These are phyloP conservation scores for Malbranchea cinnamomea DNA, from an alignment of 2,329 filamentous ascomycete genomes.

Conservation along the genomic window DNA sequence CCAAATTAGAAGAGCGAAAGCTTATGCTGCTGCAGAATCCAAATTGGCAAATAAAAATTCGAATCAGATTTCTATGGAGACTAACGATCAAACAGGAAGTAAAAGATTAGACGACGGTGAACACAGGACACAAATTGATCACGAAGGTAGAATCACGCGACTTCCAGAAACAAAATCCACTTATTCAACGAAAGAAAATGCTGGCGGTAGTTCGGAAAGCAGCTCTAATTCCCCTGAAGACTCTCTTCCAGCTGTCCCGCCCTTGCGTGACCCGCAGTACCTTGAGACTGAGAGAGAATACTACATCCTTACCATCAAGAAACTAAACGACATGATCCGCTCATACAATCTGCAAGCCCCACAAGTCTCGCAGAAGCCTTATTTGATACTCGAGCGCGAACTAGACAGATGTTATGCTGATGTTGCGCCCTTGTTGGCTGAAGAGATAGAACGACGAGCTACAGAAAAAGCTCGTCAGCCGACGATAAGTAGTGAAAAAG, in stretches of 20 bases:
- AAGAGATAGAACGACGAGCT: slow-evolving; percentile 58
- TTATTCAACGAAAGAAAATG: slow-evolving; percentile 2
- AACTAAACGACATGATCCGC: slow-evolving; percentile 65
- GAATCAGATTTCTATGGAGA: too few species aligned
- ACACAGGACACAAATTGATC: slow-evolving; percentile 12
- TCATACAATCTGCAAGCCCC: slow-evolving; percentile 95
- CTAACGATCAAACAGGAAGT: too few species aligned
- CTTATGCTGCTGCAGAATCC: slow-evolving; percentile 53
- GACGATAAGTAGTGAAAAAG: slow-evolving; percentile 8
- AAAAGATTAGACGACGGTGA: not conserved
- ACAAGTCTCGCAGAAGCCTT: slow-evolving; percentile 81
- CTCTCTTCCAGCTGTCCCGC: slow-evolving; percentile 32
- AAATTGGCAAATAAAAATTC: not conserved
- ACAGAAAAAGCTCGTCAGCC: slow-evolving; percentile 21
- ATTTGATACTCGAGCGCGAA: slow-evolving; percentile 72
- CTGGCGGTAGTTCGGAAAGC: slow-evolving; percentile 1
- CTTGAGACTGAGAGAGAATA: slow-evolving; percentile 58
- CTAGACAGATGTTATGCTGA: slow-evolving; percentile 70
- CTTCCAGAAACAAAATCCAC: slow-evolving; percentile 4
- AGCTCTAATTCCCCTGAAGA: slow-evolving; percentile 7
- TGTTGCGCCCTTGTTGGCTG: slow-evolving; percentile 60
- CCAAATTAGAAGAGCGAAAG: slow-evolving; percentile 56
- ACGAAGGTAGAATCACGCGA: slow-evolving; percentile 14
- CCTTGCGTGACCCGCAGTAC: slow-evolving; percentile 70
- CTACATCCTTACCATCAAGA: slow-evolving; percentile 57